Percentiles rank a stretch among this genome's conserved stretches.
phyloP scores from a whole-genome alignment of 768 basidiomycete species.

The Asterophora parasitica region DNA sequence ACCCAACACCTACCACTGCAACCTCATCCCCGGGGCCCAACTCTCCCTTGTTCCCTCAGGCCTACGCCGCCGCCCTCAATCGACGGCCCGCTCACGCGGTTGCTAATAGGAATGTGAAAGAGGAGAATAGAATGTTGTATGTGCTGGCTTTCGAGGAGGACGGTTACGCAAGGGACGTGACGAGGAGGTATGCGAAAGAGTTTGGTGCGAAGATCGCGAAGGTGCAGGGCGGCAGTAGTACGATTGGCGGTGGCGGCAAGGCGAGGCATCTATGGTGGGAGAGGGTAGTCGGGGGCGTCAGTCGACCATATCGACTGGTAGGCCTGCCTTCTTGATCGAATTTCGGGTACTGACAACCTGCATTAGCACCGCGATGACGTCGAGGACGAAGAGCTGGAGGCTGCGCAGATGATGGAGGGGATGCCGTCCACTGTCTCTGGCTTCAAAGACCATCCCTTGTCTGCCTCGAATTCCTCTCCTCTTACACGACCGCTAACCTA shows the following conservation, averaged over 20 bases:
- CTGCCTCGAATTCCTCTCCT: constrained; percentile 21
- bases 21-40: constrained; percentile 10
- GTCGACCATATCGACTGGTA: constrained; percentile 81
- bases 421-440: constrained; percentile 90
- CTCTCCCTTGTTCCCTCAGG: constrained; percentile 18
- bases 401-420: constrained; percentile 74
- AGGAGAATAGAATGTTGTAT: constrained; percentile 86
- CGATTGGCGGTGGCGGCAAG: constrained; percentile 43
- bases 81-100: constrained; percentile 12
- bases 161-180: constrained; percentile 87
- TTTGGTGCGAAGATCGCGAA: constrained; percentile 80
- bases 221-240: constrained; percentile 55
- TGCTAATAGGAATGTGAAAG: background rate
- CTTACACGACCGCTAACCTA: background rate
- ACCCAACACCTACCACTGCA: constrained; percentile 46
- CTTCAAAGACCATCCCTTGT: constrained; percentile 96
- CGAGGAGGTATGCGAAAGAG: constrained; percentile 79
- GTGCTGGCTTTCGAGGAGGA: constrained; percentile 95
- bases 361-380: constrained; percentile 83
- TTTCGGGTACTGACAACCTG: constrained; percentile 14
- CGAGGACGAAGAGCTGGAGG: constrained; percentile 86
- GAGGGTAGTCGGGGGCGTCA: constrained; percentile 53
- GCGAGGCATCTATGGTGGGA: constrained; percentile 86
- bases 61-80: constrained; percentile 16
- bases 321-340: constrained; percentile 18